These are phyloP conservation scores for Mycosphaerelloides madeirae DNA, from an alignment of 2,329 filamentous ascomycete species.

Conservation along the genomic window DNA sequence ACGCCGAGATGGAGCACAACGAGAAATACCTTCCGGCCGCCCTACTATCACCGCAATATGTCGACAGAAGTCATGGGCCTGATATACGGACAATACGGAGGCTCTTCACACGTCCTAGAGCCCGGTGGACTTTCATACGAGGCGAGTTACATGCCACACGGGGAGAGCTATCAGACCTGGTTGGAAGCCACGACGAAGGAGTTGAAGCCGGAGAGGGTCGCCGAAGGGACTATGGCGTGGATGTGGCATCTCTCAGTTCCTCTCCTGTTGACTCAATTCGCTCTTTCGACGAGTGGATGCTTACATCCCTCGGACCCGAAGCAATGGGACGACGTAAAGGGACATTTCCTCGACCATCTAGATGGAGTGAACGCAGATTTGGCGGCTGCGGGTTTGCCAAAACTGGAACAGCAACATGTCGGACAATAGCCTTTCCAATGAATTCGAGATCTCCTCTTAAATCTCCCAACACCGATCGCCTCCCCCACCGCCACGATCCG, in stretches of 20 bases:
- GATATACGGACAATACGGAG: conserved; percentile 54
- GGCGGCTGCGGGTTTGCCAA: conserved; percentile 7
- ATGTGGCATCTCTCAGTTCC: conserved; percentile 14
- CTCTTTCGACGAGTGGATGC: conserved; percentile 8
- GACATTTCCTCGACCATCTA: conserved; percentile 12
- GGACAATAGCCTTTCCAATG: too few species aligned
- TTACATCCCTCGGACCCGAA: conserved; percentile 3
- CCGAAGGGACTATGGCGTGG: conserved; percentile 13
- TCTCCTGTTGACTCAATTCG: conserved; percentile 9
- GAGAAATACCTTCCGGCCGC: conserved; percentile 64
- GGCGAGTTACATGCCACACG: conserved; percentile 17
- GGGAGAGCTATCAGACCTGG: conserved; percentile 14
- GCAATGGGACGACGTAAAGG: conserved; percentile 10
- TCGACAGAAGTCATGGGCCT: conserved; percentile 61
- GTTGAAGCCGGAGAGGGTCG: conserved; percentile 9
- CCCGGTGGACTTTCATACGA: conserved; percentile 17
- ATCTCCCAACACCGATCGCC: too few species aligned
- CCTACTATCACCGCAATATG: conserved; percentile 66
- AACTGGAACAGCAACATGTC: too few species aligned
- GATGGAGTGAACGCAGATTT: conserved; percentile 8
- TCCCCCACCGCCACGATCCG: too few species aligned
- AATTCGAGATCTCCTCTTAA: too few species aligned
- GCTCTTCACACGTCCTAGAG: conserved; percentile 34
- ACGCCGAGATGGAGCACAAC: conserved; percentile 64
- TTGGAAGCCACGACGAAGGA: conserved; percentile 9